Base-by-base conservation (phyloP, 2,329 filamentous ascomycete genomes). In the Aspergillus jensenii region DNA sequence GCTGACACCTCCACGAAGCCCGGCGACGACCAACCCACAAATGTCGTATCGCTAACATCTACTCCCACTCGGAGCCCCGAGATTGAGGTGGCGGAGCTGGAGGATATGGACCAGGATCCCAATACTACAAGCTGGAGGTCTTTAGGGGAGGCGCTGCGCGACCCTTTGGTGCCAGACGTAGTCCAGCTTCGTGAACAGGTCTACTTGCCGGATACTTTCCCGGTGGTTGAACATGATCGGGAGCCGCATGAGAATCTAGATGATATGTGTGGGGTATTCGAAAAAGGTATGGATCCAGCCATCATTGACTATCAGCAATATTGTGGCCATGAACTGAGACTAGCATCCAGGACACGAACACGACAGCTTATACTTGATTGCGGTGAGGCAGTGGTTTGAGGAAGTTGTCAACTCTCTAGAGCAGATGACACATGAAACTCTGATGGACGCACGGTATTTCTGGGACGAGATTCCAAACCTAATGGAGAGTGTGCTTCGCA, bases 31-130 rank as follows among this genome's bases (percentile, higher is more conserved):
- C 45, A 62, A 41, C 31, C 67, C 17, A 59, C 66, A 49, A 61
- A 69, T 48, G 67, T 67, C 21, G 75, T 78, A 49, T 78, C 77
- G 7, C 69, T 79, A 47, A 69, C 74, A 9, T 79, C 78, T 4
- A 78, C 79, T 15, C 73, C 78, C 12, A 69, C 73, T 19, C 72
- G 73, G 44, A 80, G 78, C 53, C 78, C 77, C 11, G 75, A 79
- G 55, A 81, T 81, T 33, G 79, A 82, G 65, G 77, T 81, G 15
- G 77, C 78, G 7, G 78, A 80, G 44, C 67, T 75, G 17, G 79
- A 82, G 67, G 80, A 81, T 56, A 78, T 79, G 64, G 76, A 79
- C 52, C 76, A 80, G 62, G 77, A 81, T 52, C 73, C 76, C 2
- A 74, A 74, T 31, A 72, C 73, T 19, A 77, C 78, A 8, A 77